phyloP scores from a whole-genome alignment of 176 grass and related monocot genomes.

The Triticum monococcum region DNA sequence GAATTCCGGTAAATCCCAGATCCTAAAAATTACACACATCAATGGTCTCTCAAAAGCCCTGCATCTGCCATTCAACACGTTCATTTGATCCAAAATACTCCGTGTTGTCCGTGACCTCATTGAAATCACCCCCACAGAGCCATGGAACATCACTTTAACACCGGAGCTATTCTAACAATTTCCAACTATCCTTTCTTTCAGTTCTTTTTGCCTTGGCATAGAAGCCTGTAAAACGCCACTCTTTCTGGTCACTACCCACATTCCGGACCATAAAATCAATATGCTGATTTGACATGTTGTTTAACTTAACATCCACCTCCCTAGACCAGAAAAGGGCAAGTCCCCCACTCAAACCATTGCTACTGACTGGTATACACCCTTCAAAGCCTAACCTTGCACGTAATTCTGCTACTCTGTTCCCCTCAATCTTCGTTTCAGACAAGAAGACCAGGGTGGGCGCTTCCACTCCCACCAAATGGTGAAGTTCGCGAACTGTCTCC shows the following conservation, averaged over 20 bases:
- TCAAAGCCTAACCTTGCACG: neutral
- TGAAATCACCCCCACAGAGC: no score
- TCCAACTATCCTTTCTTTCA: neutral
- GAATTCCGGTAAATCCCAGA: accelerated
- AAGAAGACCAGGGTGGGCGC: neutral
- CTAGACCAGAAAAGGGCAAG: neutral
- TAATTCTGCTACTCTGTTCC: neutral
- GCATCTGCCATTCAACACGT: neutral
- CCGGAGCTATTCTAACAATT: neutral
- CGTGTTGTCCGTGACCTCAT: neutral
- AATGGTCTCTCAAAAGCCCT: neutral
- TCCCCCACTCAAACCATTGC: no score
- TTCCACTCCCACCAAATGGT: neutral
- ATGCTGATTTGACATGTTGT: neutral
- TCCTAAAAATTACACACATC: neutral
- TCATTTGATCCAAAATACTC: neutral
- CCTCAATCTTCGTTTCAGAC: neutral
- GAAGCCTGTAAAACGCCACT: neutral
- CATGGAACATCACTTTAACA: neutral
- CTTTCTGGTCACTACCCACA: neutral
- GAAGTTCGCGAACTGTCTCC: neutral
- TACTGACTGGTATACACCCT: neutral
- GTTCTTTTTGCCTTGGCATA: neutral
- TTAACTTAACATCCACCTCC: no score
- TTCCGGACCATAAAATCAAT: neutral